Conservation (phyloP, 805 yeast genomes). For the Candida pseudofarinosa region DNA sequence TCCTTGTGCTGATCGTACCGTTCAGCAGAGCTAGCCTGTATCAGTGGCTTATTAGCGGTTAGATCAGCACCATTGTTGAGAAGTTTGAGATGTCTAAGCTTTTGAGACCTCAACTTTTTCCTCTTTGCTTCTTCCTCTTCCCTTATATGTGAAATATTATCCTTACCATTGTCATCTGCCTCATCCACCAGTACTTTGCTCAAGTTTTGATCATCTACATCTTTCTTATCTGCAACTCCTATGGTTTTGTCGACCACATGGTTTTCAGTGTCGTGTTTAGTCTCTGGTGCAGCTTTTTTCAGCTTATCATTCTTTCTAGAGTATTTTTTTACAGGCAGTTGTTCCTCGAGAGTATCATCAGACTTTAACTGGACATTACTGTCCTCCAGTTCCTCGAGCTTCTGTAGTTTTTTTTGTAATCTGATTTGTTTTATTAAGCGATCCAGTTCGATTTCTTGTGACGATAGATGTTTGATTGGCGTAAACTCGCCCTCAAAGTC, state of each 20-base stretch:
- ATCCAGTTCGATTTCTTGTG: conserved; percentile 15
- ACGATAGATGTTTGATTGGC: conserved; percentile 21
- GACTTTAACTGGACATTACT: neutral
- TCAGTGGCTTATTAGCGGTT: neutral
- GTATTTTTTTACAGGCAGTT: neutral
- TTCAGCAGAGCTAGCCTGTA: neutral
- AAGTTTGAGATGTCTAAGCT: conserved; percentile 1
- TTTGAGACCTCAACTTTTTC: neutral
- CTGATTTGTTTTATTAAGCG: conserved; percentile 15
- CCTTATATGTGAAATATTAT: neutral
- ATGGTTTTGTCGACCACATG: too few species aligned
- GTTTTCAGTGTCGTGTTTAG: neutral
- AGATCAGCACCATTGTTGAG: neutral
- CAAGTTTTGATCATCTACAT: neutral
- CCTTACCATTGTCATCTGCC: neutral
- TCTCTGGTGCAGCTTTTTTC: neutral
- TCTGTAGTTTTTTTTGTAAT: conserved; percentile 6
- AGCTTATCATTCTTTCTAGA: neutral
- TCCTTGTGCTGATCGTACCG: neutral
- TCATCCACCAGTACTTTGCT: neutral
- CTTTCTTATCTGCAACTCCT: too few species aligned
- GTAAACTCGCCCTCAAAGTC: conserved; percentile 30
- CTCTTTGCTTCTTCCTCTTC: neutral
- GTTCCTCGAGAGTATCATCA: neutral
- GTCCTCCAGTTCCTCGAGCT: conserved; percentile 4